These are phyloP conservation scores for Acanthamoeba sp. DNA, from an alignment of 208 protist species.

Conservation along the genomic window DNA sequence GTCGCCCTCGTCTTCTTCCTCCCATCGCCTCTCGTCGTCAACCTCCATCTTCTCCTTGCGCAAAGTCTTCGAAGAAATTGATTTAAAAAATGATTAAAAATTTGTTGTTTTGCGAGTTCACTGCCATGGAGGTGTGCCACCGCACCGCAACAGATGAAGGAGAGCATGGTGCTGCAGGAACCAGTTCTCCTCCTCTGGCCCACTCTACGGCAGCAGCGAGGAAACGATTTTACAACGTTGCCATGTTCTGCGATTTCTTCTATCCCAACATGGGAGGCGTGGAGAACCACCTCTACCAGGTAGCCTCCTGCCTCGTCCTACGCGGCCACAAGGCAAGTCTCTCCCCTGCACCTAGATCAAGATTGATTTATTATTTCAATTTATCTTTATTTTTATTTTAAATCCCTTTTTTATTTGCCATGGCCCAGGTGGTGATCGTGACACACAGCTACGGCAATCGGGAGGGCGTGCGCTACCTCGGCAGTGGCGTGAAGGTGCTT, in stretches of 20 bases:
- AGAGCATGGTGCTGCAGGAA: no score
- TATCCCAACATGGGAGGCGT: slow-evolving; percentile 98
- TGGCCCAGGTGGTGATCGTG: slow-evolving; percentile 95
- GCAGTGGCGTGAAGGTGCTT: slow-evolving; percentile 95
- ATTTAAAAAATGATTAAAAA: no score
- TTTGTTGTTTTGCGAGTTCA: no score
- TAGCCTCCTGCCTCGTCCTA: slow-evolving; percentile 96
- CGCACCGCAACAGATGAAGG: no score
- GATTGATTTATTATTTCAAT: not conserved
- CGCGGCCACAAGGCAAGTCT: slow-evolving; percentile 94
- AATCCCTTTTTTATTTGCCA: no score
- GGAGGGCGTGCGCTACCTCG: slow-evolving; percentile 96
- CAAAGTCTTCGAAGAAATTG: not conserved
- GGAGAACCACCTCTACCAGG: slow-evolving; percentile 98
- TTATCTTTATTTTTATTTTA: slow-evolving; percentile 50
- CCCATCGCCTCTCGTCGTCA: not conserved
- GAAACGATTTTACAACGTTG: slow-evolving; percentile 78
- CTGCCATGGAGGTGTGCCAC: no score
- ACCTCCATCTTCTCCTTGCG: slow-evolving; percentile 12
- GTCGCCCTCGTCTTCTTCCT: slow-evolving; percentile 70
- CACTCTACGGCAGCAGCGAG: not conserved
- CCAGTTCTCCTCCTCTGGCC: no score
- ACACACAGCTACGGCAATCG: slow-evolving; percentile 96
- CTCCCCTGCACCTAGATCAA: not conserved
- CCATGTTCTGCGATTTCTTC: slow-evolving; percentile 98